A percentile compares a stretch with the other conserved stretches of the same genome.
phyloP scores from a whole-genome alignment of 2,329 filamentous ascomycete species.

The Penicillium sp. region DNA sequence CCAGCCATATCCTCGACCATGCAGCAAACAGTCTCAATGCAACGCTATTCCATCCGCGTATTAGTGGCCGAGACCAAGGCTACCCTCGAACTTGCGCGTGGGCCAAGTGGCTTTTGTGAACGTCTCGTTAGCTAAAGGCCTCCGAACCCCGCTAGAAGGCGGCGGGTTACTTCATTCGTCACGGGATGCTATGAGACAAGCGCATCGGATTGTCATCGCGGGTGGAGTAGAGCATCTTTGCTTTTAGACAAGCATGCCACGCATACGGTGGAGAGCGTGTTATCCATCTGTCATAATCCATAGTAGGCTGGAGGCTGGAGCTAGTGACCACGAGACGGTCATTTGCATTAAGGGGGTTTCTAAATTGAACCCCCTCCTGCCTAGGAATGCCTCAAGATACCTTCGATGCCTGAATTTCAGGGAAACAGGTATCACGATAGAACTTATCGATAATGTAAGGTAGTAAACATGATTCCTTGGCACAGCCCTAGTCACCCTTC shows the following conservation, averaged over 20 bases:
- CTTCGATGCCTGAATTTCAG: no score
- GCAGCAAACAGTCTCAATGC: neutral
- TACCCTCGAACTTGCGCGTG: neutral
- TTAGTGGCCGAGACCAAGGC: neutral
- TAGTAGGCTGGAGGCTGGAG: neutral
- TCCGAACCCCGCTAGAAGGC: neutral
- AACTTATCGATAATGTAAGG: no score
- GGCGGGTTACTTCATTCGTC: neutral
- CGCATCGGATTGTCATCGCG: no score
- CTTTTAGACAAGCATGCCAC: no score
- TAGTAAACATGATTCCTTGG: no score
- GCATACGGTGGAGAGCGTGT: no score
- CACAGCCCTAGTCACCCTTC: no score
- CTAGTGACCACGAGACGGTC: neutral
- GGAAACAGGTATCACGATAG: no score
- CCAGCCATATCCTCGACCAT: neutral
- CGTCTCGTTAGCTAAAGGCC: no score
- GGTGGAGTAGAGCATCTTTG: no score
- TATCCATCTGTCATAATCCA: neutral
- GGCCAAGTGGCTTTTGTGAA: neutral
- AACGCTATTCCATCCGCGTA: neutral
- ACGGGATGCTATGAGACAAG: neutral
- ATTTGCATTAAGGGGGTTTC: neutral
- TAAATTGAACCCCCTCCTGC: no score
- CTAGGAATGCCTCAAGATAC: no score